Evolutionary conservation across 495 filamentous ascomycete species (phyloP), one percentile per base, ranked within the genome.

Genomic region (Rhypophila decipiens): DNA sequence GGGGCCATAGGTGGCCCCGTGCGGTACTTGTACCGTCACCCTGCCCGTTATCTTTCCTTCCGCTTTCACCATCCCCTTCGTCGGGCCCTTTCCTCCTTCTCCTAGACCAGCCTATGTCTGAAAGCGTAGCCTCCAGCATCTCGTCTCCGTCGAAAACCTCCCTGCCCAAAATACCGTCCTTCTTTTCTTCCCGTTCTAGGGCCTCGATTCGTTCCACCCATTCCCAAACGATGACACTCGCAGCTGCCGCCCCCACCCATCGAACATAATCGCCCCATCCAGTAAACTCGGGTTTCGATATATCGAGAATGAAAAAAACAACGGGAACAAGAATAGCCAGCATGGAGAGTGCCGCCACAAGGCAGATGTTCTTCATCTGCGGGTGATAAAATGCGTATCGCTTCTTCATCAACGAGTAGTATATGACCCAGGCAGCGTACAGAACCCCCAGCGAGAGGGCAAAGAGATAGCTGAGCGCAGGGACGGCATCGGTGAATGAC

Each of bases 171-270:
- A 98, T 91, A 8, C 93, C 94, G 50, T 95, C 93, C 63, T 95
- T 95, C 57, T 87, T 87, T 56, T 98, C 93, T 58, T 98, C 91
- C 43, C 93, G 79, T 66, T 98, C 93, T 40, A 98, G 68, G 0
- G 89, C 89, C 63, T 98, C 93, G 44, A 98, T 98, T n/a, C 94
- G 78, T 63, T 98, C 93, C 15, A 98, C 93, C 93, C 93, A 98
- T 65, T 98, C 93, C 93, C 93, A 98, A 1, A 98, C 93, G 13
- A 97, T 86, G 17, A 96, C 93, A 68, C 90, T 96, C 7, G 93
- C 94, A 2, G 90, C 89, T 0, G 90, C 90, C 1, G 94, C 93
- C 24, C 93, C 94, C 36, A 97, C 94, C 93, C 94, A 98, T 56
- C 93, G 74, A 42, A 97, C 88, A 58, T 96, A 98, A 51, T 94